Conservation (phyloP, 2,329 filamentous ascomycete genomes). For the Dactylellina haptotyla region DNA sequence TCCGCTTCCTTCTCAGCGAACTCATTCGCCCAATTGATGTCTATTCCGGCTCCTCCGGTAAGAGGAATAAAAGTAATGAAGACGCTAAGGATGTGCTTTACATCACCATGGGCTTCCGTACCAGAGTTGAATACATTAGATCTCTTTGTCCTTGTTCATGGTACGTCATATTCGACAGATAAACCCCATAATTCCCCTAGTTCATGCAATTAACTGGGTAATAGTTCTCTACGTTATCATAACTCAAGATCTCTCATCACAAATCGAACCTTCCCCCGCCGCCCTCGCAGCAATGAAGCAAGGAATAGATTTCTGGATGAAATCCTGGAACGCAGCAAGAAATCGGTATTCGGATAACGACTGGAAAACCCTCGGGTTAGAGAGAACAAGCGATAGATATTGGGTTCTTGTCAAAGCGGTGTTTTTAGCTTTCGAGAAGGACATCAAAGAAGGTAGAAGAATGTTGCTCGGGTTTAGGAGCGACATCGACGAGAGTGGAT, state of each 20-base stretch:
- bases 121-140: constrained; percentile 35
- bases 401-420: constrained; percentile 48
- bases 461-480: constrained; percentile 15
- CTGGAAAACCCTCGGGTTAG: constrained; percentile 40
- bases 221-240: constrained; percentile 39
- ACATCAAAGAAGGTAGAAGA: constrained; percentile 38
- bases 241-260: constrained; percentile 30
- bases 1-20: constrained; percentile 28
- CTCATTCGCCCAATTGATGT: constrained; percentile 37
- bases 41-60: constrained; percentile 22
- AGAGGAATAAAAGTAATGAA: constrained; percentile 39
- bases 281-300: constrained; percentile 36
- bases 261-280: constrained; percentile 26
- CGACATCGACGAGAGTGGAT: constrained; percentile 48
- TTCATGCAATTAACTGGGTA: not conserved
- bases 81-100: constrained; percentile 31
- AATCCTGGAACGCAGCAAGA: constrained; percentile 37
- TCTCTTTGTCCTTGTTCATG: constrained; percentile 44
- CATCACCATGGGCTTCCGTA: constrained; percentile 15
- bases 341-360: constrained; percentile 28
- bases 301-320: constrained; percentile 47
- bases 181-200: not conserved
- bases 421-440: constrained; percentile 51
- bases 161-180: constrained; percentile 1
- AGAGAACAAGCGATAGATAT: constrained; percentile 46